Base-by-base conservation (phyloP, 2,329 filamentous ascomycete genomes). In the Bimuria novae-zelandiae region DNA sequence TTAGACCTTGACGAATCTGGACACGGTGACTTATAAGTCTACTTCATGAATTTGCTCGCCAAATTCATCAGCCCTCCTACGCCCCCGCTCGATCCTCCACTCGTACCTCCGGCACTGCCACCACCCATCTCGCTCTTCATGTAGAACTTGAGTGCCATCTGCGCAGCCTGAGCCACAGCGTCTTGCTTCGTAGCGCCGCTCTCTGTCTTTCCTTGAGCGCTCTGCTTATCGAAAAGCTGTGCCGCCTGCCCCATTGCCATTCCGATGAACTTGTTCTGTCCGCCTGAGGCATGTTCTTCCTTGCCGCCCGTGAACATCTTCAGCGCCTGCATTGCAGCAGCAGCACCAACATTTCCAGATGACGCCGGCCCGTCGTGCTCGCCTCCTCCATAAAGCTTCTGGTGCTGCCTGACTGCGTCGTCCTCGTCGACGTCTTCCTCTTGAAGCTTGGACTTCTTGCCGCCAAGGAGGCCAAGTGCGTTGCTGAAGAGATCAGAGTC, bases 141-240 rank as follows among this genome's bases (percentile, higher is more conserved):
- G 75, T 92, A 96, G 84, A 96, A 89, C 83, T 96, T 92, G 64
- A 96, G 75, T 2, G 92, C 92, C 83, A 90, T 88, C 80, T 96
- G 87, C 1, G 86, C 92, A 3, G 92, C 92, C 72, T 86, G 80
- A 70, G 89, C 85, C 41, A 97, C 79, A 44, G 86, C 90, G 42
- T 85, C 86, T 75, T 96, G 85, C 83, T 96, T 96, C 75, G 84
- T 89, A 4, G 88, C 83, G 22, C 82, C 80, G 21, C 80, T 63
- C 22, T 67, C 55, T 55, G 80, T 80, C 60, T 82, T 83, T 17
- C 84, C 85, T 65, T 79, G 73, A 11, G 74, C 70, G 54, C 75
- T 75, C 74, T 87, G 84, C 75, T 86, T 72, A 62, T 87, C 83
- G 71, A 85, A 87, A 56, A 92, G 79, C 80, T 92, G 92, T 67